Base-by-base conservation (phyloP, 148 eudicot genomes). In the Gaultheria prostrata region DNA sequence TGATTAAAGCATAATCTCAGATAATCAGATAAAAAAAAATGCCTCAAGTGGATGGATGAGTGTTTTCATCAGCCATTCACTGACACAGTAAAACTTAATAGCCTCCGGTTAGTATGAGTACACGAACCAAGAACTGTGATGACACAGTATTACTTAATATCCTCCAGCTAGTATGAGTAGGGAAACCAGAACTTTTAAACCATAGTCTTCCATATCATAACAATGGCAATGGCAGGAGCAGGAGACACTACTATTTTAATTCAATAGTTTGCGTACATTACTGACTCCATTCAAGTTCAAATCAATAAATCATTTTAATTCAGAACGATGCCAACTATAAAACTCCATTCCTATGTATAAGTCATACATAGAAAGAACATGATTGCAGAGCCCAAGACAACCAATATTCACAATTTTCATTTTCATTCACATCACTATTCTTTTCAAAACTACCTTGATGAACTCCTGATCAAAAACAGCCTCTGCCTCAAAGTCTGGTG, bases 381-480 rank as follows among this genome's bases (percentile, higher is more conserved):
- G 35, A 17, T 69, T 0, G 2, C 76, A 46, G 48, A 76, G 56
- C 28, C 26, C 57, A 5, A 30, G 49, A 79, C 1, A 39, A 28
- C 13, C 3, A 43, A 35, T 12, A 20, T 46, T 33, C 53, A 17
- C 15, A 13, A 4, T 18, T 54, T 11, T 2, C n/a, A 33, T 50
- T 56, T 28, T 2, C 13, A 54, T 17, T 74, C 72, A 48, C 17
- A 28, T 24, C n/a, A 9, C 72, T 70, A 39, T 15, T 17, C 33
- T 35, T 51, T 74, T 49, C 18, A 11, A 46, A 46, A 63, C 17
- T 91, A 96, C 99, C 86, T 96, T 94, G 54, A 94, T 92, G 85
- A 96, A 96, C 86, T 96, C 99, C 84, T 94, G 97, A 86, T 96
- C 98, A 74, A 94, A 96, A 80, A 96, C 99, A 83, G 99, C 99